A percentile compares a stretch with the other conserved stretches of the same genome.
Conservation (phyloP, 768 basidiomycete species). For the Hebeloma cylindrosporum region DNA sequence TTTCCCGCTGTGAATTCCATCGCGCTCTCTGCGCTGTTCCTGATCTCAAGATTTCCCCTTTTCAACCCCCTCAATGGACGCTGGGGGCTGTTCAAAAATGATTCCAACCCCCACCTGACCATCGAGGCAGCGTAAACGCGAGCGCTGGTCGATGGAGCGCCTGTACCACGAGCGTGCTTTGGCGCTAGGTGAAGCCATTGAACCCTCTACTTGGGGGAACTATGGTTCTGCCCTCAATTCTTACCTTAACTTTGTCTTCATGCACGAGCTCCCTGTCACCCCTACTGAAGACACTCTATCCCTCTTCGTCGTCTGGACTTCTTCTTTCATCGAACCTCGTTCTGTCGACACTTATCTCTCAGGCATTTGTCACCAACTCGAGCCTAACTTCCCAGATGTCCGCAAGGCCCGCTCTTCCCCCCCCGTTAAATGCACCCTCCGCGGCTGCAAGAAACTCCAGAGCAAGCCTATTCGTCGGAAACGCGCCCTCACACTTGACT, state of each 20-base stretch:
- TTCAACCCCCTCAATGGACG: conserved; percentile 13
- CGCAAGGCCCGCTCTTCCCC: background rate
- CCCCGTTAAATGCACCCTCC: conserved; percentile 5
- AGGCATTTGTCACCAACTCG: conserved; percentile 14
- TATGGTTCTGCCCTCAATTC: conserved; percentile 38
- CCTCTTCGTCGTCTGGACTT: conserved; percentile 9
- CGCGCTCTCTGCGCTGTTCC: conserved; percentile 3
- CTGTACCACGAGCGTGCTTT: conserved; percentile 12
- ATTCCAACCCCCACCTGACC: background rate
- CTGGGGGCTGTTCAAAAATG: conserved; percentile 14
- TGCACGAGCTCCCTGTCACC: conserved; percentile 32
- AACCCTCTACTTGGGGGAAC: conserved; percentile 15
- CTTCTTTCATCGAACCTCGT: conserved; percentile 5
- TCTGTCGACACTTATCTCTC: conserved; percentile 14
- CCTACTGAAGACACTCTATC: conserved; percentile 31
- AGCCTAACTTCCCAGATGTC: conserved; percentile 11
- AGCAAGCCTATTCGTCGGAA: conserved; percentile 3
- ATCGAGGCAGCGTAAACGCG: conserved; percentile 4
- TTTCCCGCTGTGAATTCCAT: conserved; percentile 21
- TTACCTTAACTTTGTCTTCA: conserved; percentile 33
- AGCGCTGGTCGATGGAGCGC: conserved; percentile 5
- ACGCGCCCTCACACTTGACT: conserved; percentile 7
- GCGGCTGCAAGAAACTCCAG: background rate
- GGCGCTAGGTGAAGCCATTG: conserved; percentile 19
- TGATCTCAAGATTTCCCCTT: conserved; percentile 6